Evolutionary conservation across 441 rosid species (phyloP).

Genomic region (Populus hybrid): DNA sequence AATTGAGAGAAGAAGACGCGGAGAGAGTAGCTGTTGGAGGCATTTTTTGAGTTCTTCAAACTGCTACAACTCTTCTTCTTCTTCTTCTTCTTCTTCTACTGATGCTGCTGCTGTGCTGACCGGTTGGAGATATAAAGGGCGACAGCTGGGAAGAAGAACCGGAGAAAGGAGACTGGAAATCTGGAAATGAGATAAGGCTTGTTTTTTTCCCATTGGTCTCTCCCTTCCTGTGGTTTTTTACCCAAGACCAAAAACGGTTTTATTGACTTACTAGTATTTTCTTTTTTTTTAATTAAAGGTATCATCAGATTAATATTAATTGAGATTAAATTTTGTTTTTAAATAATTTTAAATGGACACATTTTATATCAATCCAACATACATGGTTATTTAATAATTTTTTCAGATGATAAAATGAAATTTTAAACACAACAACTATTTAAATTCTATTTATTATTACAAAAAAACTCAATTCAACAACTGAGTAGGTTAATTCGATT

Average conservation of each 20-base stretch:
- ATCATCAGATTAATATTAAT: neutral
- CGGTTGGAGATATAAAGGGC: neutral
- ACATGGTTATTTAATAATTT: too few relatives aligned
- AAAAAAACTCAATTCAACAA: too few relatives aligned
- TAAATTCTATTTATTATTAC: too few relatives aligned
- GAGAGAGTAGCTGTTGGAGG: constrained; percentile 7
- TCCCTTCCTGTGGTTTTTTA: neutral
- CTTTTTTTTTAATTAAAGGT: too few relatives aligned
- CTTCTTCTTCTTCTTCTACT: neutral
- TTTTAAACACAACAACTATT: too few relatives aligned
- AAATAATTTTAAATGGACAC: too few relatives aligned
- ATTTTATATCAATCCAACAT: too few relatives aligned
- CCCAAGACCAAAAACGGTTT: neutral
- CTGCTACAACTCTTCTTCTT: neutral
- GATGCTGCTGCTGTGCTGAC: neutral
- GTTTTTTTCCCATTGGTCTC: neutral
- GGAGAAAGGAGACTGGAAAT: neutral
- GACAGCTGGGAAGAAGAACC: neutral
- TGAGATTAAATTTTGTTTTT: too few relatives aligned
- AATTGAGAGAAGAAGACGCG: neutral
- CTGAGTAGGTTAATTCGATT: too few relatives aligned
- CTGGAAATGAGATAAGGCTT: neutral
- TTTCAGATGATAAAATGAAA: too few relatives aligned
- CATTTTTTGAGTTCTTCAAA: neutral
- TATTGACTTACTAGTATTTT: neutral